phyloP scores from a whole-genome alignment of 2,329 filamentous ascomycete species.

The Beauveria sp. region DNA sequence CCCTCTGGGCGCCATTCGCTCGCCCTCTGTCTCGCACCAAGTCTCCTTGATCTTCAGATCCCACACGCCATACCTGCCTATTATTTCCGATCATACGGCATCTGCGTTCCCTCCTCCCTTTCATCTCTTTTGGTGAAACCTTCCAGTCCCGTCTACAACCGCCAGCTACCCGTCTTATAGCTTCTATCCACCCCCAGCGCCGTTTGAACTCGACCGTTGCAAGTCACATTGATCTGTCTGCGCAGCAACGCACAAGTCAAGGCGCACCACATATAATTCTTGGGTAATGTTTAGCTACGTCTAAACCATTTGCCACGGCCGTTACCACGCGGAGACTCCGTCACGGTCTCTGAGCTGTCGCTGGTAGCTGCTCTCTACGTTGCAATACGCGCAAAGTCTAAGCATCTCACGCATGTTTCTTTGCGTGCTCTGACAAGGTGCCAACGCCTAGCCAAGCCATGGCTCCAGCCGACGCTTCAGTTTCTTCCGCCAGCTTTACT shows the following conservation, averaged over 20 bases:
- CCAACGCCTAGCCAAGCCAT: slow-evolving; percentile 23
- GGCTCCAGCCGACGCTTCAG: slow-evolving; percentile 28
- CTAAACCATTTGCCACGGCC: background rate
- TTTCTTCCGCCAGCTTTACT: slow-evolving; percentile 19
- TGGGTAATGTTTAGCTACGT: slow-evolving; percentile 2
- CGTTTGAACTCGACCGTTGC: background rate
- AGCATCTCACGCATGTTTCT: background rate
- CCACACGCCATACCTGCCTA: background rate
- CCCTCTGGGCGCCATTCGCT: background rate
- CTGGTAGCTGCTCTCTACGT: background rate
- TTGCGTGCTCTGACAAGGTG: slow-evolving; percentile 2
- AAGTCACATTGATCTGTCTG: background rate
- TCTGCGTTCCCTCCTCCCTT: background rate
- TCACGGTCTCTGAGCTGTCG: background rate
- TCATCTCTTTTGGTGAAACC: background rate
- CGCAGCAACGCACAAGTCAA: background rate
- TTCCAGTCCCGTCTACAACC: background rate
- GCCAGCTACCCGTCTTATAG: background rate
- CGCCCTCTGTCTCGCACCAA: background rate
- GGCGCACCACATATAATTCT: background rate
- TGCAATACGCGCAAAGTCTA: background rate
- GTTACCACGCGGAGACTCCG: background rate
- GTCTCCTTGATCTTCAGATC: background rate
- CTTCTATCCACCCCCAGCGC: background rate
- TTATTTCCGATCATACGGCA: background rate